Evolutionary conservation across 345 rosid species (phyloP).

Genomic region (Cardiospermum halicacabum): DNA sequence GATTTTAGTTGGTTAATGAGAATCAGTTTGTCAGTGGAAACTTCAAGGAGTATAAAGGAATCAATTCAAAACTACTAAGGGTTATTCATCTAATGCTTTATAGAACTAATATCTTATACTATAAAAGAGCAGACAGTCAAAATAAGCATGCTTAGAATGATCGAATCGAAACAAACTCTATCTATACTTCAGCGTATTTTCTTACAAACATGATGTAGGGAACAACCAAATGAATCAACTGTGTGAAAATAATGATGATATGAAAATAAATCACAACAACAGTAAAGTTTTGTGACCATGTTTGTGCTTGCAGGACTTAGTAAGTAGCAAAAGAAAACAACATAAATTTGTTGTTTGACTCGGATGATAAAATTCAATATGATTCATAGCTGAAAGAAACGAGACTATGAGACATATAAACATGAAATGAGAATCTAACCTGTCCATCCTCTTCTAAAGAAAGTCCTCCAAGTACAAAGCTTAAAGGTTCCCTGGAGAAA

Average conservation of each 20-base stretch:
- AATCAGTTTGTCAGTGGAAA: too few species aligned
- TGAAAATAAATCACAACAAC: not conserved
- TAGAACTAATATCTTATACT: not conserved
- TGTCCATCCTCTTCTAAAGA: slow-evolving; percentile 39
- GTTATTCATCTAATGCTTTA: not conserved
- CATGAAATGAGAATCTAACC: slow-evolving; percentile 33
- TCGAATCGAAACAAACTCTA: not conserved
- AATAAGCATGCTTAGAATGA: not conserved
- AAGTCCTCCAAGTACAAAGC: slow-evolving; percentile 51
- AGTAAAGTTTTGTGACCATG: not conserved
- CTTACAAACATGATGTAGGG: not conserved
- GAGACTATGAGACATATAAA: not conserved
- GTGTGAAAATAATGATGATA: not conserved
- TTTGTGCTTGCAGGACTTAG: not conserved
- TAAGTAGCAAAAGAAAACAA: not conserved
- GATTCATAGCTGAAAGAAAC: not conserved
- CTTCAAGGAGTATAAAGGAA: not conserved
- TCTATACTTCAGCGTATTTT: not conserved
- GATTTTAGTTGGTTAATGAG: not conserved
- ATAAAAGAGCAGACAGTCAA: not conserved
- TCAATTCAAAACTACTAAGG: not conserved
- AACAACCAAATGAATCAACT: not conserved
- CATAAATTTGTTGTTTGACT: not conserved
- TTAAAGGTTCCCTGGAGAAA: slow-evolving; percentile 65
- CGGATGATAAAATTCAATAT: not conserved